Evolutionary conservation across 306 rosid species (phyloP), one percentile per base, ranked within the genome.

Genomic region (Quillaja saponaria): DNA sequence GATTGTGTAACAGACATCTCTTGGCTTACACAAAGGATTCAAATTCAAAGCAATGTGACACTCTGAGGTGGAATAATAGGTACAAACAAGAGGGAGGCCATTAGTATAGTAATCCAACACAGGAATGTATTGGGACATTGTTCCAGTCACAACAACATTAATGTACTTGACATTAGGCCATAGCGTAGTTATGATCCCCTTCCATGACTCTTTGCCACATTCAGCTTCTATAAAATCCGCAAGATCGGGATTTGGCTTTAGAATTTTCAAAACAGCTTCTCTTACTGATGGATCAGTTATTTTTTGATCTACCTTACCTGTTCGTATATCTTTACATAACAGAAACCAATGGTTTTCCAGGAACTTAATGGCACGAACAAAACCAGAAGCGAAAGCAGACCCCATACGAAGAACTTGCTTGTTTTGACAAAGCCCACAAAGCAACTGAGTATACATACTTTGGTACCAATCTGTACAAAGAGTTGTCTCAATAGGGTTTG

Each of bases 371-470:
- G 81, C 71, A 20, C 74, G 81, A 55, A 77, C 66, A 69, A 77
- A 71, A 3, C 74, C 81, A 9, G 77, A 77, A 33, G 81, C 81
- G n/a, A 77, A 77, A 46, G 71, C 81, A 3, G 81, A 74, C 10
- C 81, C 81, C 7, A 66, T 77, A 17, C 78, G 74, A 16, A 77
- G 53, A n/a, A 77, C 81, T 34, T 69, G 47, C 5, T 18, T 53
- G 55, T 67, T 71, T 37, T 71, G 74, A 13, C 53, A 61, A 8
- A 77, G 77, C 14, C 81, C 81, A 44, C 81, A 77, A 44, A 77
- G 81, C 44, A 77, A 59, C 45, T 77, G 82, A 56, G 75, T 55
- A 63, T 77, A 77, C 77, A 72, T 63, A 47, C 82, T 77, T 51
- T 77, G 78, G 28, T 61, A 62, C 2, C 75, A 13, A 48, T 78